Percentiles rank a stretch among this genome's conserved stretches.
Evolutionary conservation across 306 rosid genomes (phyloP).

Genomic region (Abrus precatorius): DNA sequence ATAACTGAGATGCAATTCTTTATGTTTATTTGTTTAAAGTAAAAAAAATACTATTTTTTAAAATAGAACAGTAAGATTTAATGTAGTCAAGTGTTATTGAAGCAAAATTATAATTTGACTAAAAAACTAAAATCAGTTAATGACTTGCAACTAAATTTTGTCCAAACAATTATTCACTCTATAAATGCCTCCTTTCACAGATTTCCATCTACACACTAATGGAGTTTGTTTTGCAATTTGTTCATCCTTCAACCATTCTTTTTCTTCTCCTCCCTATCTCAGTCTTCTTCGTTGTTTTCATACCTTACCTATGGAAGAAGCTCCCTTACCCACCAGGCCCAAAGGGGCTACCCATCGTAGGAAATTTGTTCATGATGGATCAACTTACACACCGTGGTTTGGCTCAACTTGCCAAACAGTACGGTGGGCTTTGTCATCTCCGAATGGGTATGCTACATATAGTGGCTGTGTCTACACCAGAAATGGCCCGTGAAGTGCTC

Average conservation of each 20-base stretch:
- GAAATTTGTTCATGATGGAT: conserved; percentile 64
- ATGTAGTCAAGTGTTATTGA: too few species aligned
- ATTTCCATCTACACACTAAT: conserved; percentile 14
- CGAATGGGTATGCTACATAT: conserved; percentile 71
- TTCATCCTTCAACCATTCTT: conserved; percentile 37
- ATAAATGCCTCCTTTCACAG: not conserved
- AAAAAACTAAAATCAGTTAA: too few species aligned
- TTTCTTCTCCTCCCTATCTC: conserved; percentile 29
- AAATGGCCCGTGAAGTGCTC: conserved; percentile 74
- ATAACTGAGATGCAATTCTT: too few species aligned
- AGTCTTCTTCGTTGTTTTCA: conserved; percentile 9
- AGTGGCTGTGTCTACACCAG: conserved; percentile 60
- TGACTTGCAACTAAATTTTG: too few species aligned
- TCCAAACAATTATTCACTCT: too few species aligned
- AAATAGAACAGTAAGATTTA: too few species aligned
- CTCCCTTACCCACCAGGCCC: conserved; percentile 71
- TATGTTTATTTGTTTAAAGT: too few species aligned
- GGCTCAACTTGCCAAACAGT: conserved; percentile 38
- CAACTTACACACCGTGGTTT: conserved; percentile 61
- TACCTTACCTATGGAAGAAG: not conserved
- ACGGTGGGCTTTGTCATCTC: conserved; percentile 67
- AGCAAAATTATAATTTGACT: too few species aligned
- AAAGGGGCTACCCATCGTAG: conserved; percentile 58
- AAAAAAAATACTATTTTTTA: too few species aligned
- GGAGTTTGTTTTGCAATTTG: conserved; percentile 41